Conservation (phyloP, 2,329 filamentous ascomycete species). For the Colletotrichum sp. region DNA sequence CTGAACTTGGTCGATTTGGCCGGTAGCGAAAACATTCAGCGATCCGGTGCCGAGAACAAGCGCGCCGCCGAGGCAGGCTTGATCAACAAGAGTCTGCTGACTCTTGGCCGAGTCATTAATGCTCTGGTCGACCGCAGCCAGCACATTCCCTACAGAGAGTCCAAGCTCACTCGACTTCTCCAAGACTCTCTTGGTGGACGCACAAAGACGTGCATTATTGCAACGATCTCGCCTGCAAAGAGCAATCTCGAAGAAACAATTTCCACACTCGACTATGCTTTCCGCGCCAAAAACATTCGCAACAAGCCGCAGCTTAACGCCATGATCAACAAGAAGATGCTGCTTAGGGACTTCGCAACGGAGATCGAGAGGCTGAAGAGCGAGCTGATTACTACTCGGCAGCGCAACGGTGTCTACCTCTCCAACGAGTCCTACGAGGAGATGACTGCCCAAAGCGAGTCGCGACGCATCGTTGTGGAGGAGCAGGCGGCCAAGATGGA, state of each 20-base stretch:
- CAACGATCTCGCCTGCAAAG: slow-evolving; percentile 92
- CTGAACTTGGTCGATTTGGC: slow-evolving; percentile 96
- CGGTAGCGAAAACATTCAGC: slow-evolving; percentile 96
- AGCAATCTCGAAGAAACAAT: slow-evolving; percentile 98
- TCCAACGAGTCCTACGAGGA: slow-evolving; percentile 90
- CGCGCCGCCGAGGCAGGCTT: slow-evolving; percentile 92
- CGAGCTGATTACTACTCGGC: slow-evolving; percentile 89
- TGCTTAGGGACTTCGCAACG: slow-evolving; percentile 85
- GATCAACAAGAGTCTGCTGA: slow-evolving; percentile 97
- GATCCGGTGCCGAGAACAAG: slow-evolving; percentile 97
- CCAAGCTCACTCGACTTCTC: slow-evolving; percentile 72
- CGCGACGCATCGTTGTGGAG: slow-evolving; percentile 86
- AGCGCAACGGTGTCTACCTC: slow-evolving; percentile 94
- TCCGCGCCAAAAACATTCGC: slow-evolving; percentile 96
- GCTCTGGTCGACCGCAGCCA: slow-evolving; percentile 88
- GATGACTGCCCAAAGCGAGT: slow-evolving; percentile 91
- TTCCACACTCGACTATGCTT: slow-evolving; percentile 96
- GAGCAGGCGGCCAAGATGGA: slow-evolving; percentile 93
- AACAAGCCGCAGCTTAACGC: slow-evolving; percentile 98
- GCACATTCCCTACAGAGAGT: slow-evolving; percentile 93
- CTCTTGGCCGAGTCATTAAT: slow-evolving; percentile 95
- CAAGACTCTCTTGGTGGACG: slow-evolving; percentile 96
- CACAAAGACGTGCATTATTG: slow-evolving; percentile 99
- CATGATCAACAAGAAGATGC: slow-evolving; percentile 88
- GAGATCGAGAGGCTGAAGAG: slow-evolving; percentile 96